phyloP scores from a whole-genome alignment of 257 asterid species.

The Scutellaria baicalensis region DNA sequence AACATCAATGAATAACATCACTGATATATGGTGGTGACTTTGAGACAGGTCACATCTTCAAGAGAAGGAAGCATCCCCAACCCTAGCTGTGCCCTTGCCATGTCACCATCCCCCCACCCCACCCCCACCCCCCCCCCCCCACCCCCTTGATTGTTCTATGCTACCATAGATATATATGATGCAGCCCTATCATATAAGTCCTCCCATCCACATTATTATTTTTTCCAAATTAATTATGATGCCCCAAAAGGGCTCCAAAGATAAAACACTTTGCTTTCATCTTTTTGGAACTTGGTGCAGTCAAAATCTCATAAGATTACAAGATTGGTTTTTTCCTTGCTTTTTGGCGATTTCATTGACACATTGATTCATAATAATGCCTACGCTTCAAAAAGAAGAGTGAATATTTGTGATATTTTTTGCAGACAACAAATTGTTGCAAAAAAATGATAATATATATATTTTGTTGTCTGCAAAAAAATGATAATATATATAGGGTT shows the following conservation, averaged over 20 bases:
- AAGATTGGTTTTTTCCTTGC: slow-evolving; percentile 14
- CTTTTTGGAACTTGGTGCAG: slow-evolving; percentile 27
- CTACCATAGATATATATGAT: slow-evolving; percentile 5
- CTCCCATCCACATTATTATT: slow-evolving; percentile 14
- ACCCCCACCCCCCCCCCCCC: too few relatives aligned
- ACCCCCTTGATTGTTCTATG: slow-evolving; percentile 24
- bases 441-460: too few relatives aligned
- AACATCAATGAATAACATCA: slow-evolving; percentile 21
- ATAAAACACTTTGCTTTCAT: slow-evolving; percentile 6
- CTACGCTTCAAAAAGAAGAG: too few relatives aligned
- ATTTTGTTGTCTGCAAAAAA: too few relatives aligned
- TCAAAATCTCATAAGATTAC: slow-evolving; percentile 49
- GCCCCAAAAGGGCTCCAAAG: slow-evolving; percentile 28
- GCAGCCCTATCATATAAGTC: too few relatives aligned
- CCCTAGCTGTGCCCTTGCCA: slow-evolving; percentile 75
- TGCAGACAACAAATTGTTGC: too few relatives aligned
- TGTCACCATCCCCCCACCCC: slow-evolving; percentile 31
- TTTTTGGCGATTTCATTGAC: slow-evolving; percentile 15
- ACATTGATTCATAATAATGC: slow-evolving; percentile 4
- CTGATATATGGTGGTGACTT: slow-evolving; percentile 45
- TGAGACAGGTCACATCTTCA: slow-evolving; percentile 68
- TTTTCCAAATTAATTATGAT: neutral
- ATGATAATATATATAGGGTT: too few relatives aligned
- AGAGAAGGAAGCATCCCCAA: slow-evolving; percentile 62
- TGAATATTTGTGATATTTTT: too few relatives aligned